Evolutionary conservation across 768 basidiomycete genomes (phyloP).

Genomic region (Trichaptum fuscoviolaceum): DNA sequence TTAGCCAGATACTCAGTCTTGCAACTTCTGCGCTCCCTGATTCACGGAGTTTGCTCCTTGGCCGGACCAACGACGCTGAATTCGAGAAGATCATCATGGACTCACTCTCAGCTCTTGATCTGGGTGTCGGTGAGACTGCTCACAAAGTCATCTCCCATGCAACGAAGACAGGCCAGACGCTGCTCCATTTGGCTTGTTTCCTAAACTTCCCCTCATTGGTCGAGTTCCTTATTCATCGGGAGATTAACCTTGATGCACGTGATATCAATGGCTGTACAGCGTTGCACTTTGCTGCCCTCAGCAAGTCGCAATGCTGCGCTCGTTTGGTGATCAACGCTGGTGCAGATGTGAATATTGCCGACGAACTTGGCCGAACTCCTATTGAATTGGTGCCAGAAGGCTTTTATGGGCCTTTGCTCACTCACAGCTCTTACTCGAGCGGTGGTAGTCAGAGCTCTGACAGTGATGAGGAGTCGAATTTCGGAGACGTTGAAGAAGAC

Average conservation of each 20-base stretch:
- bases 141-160: constrained; percentile 61
- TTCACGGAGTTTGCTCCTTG: constrained; percentile 51
- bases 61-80: constrained; percentile 49
- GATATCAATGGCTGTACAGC: constrained; percentile 91
- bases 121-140: constrained; percentile 38
- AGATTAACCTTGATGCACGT: constrained; percentile 74
- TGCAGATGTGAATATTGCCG: constrained; percentile 74
- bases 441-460: constrained; percentile 19
- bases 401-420: constrained; percentile 37
- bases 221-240: constrained; percentile 63
- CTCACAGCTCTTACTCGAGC: constrained; percentile 10
- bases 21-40: constrained; percentile 41
- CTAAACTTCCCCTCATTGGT: constrained; percentile 71
- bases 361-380: constrained; percentile 64
- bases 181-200: constrained; percentile 83
- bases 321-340: constrained; percentile 69
- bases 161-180: constrained; percentile 72
- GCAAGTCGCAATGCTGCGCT: constrained; percentile 57
- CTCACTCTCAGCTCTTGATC: constrained; percentile 75
- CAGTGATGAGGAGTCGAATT: constrained; percentile 53
- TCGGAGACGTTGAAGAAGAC: constrained; percentile 69
- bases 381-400: constrained; percentile 48
- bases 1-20: constrained; percentile 50
- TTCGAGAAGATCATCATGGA: constrained; percentile 77
- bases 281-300: constrained; percentile 77